Evolutionary conservation across 306 rosid genomes (phyloP), one percentile per base, ranked within the genome.

Genomic region (Sindora glabra): DNA sequence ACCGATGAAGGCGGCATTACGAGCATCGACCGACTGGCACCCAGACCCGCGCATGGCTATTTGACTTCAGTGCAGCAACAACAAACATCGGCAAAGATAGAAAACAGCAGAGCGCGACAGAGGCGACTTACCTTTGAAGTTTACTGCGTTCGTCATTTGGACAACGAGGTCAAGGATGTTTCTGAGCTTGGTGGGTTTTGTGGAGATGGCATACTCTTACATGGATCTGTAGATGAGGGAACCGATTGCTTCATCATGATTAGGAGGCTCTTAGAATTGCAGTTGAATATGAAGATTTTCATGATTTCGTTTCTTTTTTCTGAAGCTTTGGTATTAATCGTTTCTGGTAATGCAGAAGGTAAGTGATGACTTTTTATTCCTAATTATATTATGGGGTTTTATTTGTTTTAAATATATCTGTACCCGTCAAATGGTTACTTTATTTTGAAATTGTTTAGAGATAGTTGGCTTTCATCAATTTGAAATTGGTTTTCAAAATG

Each of bases 261-360:
- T 67, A 77, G 68, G 78, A 72, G 48, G 41, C n/a, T 56, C 15
- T 39, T 10, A 49, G 38, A 14, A 11, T 61, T 69, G 48, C 57
- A 67, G 65, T 74, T 34, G 72, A 50, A 61, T 26, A 59, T 8
- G 29, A 22, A 44, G 18, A 10, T 21, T 49, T 53, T 59, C 53
- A 65, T 71, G 79, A 67, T 45, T 69, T 78, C 57, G 23, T 66
- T 72, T 74, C 72, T 77, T 70, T 45, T 81, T 58, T 78, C 74
- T 69, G 61, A 70, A 45, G 48, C 80, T 72, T 89, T 85, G 45
- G 62, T 83, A 18, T 44, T 44, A 8, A 69, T 68, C 59, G 78
- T 71, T 19, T 67, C 88, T 68, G 80, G 78, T 34, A 85, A 83
- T 79, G 65, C 79, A 7, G 95, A 89, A 83, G 96, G 96, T 89